Conservation (phyloP, 2,329 filamentous ascomycete genomes). For the Pleoardoris graminearum region DNA sequence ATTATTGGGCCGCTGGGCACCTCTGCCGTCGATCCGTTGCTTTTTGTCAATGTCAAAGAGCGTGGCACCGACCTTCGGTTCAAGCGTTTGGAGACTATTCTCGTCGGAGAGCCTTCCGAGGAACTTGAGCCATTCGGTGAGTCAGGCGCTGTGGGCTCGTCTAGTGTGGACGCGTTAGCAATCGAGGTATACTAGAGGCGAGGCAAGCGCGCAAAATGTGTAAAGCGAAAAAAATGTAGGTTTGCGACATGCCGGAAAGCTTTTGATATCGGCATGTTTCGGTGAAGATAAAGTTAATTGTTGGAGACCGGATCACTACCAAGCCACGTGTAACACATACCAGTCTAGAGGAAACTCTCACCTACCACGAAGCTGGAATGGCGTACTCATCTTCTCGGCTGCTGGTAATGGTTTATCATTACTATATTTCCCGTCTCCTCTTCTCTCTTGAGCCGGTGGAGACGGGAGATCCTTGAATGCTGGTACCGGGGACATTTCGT, state of each 20-base stretch:
- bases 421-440: constrained; percentile 19
- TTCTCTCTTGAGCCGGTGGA: constrained; percentile 29
- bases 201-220: neutral
- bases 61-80: constrained; percentile 41
- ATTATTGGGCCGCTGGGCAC: constrained; percentile 31
- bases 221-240: neutral
- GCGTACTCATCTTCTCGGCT: constrained; percentile 28
- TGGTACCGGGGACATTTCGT: constrained; percentile 27
- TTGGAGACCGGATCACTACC: neutral
- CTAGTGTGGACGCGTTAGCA: constrained; percentile 20
- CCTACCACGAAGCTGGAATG: constrained; percentile 43
- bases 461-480: constrained; percentile 37
- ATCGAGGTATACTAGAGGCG: neutral
- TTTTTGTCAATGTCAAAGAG: constrained; percentile 37
- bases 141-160: constrained; percentile 20
- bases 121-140: constrained; percentile 24
- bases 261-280: too few relatives aligned
- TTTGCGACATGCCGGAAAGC: too few relatives aligned
- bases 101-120: constrained; percentile 22
- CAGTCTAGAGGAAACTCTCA: constrained; percentile 5
- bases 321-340: neutral
- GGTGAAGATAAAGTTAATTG: too few relatives aligned
- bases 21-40: constrained; percentile 46
- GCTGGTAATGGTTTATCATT: constrained; percentile 30
- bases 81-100: constrained; percentile 38